phyloP scores from a whole-genome alignment of 495 filamentous ascomycete genomes.

The Mytilinidion resinicola region DNA sequence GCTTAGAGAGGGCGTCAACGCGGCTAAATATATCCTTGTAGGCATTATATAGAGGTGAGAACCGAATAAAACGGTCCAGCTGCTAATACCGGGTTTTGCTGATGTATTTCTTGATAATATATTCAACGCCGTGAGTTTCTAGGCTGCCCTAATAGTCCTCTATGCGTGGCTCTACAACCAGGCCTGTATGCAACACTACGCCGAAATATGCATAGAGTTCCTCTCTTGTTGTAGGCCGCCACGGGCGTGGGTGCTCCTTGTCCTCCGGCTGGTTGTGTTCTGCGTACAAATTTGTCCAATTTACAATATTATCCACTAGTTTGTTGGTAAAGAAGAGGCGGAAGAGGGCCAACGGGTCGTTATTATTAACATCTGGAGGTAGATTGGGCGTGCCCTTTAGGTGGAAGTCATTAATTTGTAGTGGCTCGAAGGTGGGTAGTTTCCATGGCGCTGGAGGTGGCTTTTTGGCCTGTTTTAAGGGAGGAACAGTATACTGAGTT shows the following conservation, averaged over 20 bases:
- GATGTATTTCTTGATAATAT: neutral
- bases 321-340: neutral
- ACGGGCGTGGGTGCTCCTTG: neutral
- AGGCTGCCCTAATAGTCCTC: neutral
- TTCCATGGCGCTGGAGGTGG: neutral
- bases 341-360: neutral
- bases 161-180: neutral
- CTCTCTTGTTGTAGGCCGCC: neutral
- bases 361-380: neutral
- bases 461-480: neutral
- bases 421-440: neutral
- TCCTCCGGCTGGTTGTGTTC: neutral
- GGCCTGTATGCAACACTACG: neutral
- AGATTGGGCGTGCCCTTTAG: neutral
- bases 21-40: neutral
- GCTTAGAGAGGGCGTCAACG: neutral
- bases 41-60: neutral
- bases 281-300: neutral
- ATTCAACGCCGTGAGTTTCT: neutral
- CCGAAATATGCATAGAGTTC: conserved; percentile 1
- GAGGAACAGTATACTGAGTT: neutral
- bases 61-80: neutral
- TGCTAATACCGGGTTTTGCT: neutral
- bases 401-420: neutral
- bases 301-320: neutral